phyloP scores from a whole-genome alignment of 768 basidiomycete genomes.

The Tubosaeta sp. region DNA sequence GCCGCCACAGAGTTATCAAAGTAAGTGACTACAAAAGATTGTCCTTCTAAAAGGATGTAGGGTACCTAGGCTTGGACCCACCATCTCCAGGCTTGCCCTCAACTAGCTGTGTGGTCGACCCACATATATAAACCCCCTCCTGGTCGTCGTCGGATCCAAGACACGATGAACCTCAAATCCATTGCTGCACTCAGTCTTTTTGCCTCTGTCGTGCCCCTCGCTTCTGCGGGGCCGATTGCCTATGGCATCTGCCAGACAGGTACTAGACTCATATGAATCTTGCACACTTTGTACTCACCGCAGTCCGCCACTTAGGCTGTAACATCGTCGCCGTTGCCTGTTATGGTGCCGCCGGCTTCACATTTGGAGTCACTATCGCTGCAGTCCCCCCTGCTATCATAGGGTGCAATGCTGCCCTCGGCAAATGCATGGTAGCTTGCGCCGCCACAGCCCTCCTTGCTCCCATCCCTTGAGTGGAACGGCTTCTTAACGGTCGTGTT shows the following conservation, averaged over 20 bases:
- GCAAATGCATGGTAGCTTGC: conserved; percentile 24
- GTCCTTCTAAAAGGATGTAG: too few relatives aligned
- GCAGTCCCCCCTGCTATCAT: conserved; percentile 18
- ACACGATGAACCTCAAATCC: conserved; percentile 25
- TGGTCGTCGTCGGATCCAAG: background rate
- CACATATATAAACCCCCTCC: conserved; percentile 1
- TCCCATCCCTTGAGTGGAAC: conserved; percentile 17
- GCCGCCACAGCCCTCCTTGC: conserved; percentile 16
- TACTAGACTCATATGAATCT: background rate
- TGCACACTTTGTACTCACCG: background rate
- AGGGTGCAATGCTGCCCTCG: conserved; percentile 21
- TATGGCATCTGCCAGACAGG: conserved; percentile 26
- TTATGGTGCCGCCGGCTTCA: conserved; percentile 21
- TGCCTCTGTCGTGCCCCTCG: conserved; percentile 7
- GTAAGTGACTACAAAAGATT: too few relatives aligned
- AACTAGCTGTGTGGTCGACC: background rate
- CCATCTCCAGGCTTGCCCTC: background rate
- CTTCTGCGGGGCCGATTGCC: conserved; percentile 14
- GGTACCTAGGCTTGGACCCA: background rate
- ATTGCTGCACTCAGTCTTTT: conserved; percentile 16
- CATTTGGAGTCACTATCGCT: conserved; percentile 20
- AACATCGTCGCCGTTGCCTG: conserved; percentile 20
- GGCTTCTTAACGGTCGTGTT: background rate
- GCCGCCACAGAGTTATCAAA: too few relatives aligned
- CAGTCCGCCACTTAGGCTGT: conserved; percentile 14